phyloP scores from a whole-genome alignment of 495 filamentous ascomycete species.

The Trichoderma erinaceum region DNA sequence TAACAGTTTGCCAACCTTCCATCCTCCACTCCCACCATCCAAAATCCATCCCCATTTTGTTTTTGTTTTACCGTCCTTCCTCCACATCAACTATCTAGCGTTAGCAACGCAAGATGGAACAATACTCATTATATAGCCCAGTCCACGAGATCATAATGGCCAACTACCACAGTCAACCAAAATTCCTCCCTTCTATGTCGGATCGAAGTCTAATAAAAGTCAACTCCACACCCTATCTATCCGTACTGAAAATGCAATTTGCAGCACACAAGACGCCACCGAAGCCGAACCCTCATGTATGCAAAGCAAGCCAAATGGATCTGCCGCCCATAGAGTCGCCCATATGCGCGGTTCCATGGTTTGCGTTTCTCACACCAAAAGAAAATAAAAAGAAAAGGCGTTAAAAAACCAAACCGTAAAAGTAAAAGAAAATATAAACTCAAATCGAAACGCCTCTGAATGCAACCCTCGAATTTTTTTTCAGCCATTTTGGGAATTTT shows the following conservation, averaged over 20 bases:
- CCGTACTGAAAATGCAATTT: neutral
- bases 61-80: neutral
- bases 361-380: conserved; percentile 6
- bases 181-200: neutral
- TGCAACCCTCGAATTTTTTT: conserved; percentile 11
- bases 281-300: conserved; percentile 8
- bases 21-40: conserved; percentile 11
- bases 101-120: neutral
- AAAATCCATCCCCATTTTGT: neutral
- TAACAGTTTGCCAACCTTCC: neutral
- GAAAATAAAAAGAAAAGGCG: conserved; percentile 19
- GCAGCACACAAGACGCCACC: conserved; percentile 9
- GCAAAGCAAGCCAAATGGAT: neutral
- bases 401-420: conserved; percentile 17
- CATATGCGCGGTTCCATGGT: neutral
- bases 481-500: neutral
- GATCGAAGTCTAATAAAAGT: conserved; percentile 10
- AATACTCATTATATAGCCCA: conserved; percentile 9
- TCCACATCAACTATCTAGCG: neutral
- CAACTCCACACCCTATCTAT: conserved; percentile 12
- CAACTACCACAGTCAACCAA: neutral
- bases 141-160: conserved; percentile 1
- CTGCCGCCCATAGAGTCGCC: neutral
- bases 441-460: conserved; percentile 21
- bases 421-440: conserved; percentile 18